These are phyloP conservation scores for Galeopsis tetrahit DNA, from an alignment of 257 asterid genomes.

Conservation along the genomic window DNA sequence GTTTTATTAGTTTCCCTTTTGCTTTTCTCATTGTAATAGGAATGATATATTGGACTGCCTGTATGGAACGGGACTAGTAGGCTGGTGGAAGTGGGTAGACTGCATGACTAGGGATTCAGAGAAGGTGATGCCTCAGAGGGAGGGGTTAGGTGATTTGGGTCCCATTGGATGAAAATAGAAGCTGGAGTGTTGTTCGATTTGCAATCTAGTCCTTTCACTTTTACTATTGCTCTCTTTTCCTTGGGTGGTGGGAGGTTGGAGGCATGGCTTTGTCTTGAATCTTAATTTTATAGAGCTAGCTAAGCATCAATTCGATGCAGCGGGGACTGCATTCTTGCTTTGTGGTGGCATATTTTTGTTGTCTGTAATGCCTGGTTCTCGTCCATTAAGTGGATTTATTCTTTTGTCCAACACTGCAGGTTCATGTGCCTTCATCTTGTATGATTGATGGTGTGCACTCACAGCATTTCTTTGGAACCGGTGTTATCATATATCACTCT, in stretches of 20 bases:
- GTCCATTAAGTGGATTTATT: conserved; percentile 22
- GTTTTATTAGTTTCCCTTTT: conserved; percentile 8
- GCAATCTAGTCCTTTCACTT: not conserved
- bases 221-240: not conserved
- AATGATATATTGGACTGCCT: conserved; percentile 16
- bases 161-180: conserved; percentile 19
- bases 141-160: conserved; percentile 13
- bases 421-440: conserved; percentile 97
- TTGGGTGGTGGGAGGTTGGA: conserved; percentile 3
- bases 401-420: conserved; percentile 58
- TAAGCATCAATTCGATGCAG: not conserved
- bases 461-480: conserved; percentile 97
- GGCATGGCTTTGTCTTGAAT: not conserved
- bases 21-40: conserved; percentile 11
- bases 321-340: conserved; percentile 8
- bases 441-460: conserved; percentile 99
- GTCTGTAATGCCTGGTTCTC: conserved; percentile 23
- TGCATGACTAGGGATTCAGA: conserved; percentile 18
- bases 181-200: conserved; percentile 12
- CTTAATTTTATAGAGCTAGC: conserved; percentile 2
- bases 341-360: conserved; percentile 7
- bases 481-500: conserved; percentile 87
- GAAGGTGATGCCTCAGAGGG: not conserved
- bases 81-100: conserved; percentile 19
- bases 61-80: conserved; percentile 24